Percentiles rank a stretch among this genome's conserved stretches.
Evolutionary conservation across 1,284 basidiomycete species (phyloP).

Genomic region (Coriolopsis trogii): DNA sequence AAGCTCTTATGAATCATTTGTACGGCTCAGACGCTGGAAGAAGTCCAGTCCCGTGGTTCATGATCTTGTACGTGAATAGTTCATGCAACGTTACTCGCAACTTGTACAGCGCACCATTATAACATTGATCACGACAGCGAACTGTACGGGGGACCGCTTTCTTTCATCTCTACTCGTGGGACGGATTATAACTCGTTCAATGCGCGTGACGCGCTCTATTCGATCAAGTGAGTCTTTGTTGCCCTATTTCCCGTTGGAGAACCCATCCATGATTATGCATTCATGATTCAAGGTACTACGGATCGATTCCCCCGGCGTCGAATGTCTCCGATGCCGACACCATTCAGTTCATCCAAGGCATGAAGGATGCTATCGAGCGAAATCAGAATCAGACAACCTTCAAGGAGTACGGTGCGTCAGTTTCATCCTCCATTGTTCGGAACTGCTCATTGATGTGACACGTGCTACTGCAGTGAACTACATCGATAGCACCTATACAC

Average conservation of each 20-base stretch:
- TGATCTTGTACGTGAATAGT: too few species aligned
- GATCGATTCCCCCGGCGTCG: background rate
- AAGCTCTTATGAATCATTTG: too few species aligned
- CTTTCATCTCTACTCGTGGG: background rate
- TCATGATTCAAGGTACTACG: too few species aligned
- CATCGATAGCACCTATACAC: constrained; percentile 7
- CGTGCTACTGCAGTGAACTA: background rate
- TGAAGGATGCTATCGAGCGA: background rate
- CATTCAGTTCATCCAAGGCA: background rate
- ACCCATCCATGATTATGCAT: too few species aligned
- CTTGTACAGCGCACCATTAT: too few species aligned
- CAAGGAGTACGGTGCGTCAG: background rate
- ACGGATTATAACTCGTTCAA: background rate
- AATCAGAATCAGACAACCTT: background rate
- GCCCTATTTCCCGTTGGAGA: too few species aligned
- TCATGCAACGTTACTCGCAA: too few species aligned
- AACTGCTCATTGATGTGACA: background rate
- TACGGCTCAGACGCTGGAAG: too few species aligned
- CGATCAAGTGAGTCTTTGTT: too few species aligned
- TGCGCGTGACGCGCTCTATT: background rate
- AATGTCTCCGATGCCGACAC: background rate
- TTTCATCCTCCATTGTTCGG: background rate
- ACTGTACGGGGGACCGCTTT: background rate
- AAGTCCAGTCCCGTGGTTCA: too few species aligned
- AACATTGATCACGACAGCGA: too few species aligned